Base-by-base conservation (phyloP, 139 green algal species). In the Gonium pectorale region DNA sequence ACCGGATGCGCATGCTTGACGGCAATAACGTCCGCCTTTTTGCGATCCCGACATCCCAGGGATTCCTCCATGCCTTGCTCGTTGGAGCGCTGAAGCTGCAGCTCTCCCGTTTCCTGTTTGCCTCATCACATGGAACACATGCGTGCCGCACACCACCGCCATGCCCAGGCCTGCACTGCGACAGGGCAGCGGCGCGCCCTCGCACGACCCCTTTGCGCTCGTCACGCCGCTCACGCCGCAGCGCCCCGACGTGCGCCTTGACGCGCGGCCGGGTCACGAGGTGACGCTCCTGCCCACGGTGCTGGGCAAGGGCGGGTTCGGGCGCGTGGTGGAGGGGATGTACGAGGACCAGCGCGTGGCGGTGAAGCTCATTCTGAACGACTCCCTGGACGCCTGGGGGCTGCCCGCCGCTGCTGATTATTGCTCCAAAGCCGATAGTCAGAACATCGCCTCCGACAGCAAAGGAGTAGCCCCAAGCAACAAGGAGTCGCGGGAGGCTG, bases 241-340 rank as follows among this genome's bases (percentile, higher is more conserved):
- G 15, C 68, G 26, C 37, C 68, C 40, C 11, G 68, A 21, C 7
- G 26, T 77, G 5, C 22, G 26, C 27, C 41, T 77, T 41, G 44
- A 74, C n/a, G 68, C 8, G 3, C n/a, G 5, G 43, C 8, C 29
- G 43, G n/a, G 29, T 68, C 17, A 41, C 29, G 68, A 40, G 68
- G 68, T 77, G 41, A 60, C 27, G 41, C 41, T 77, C n/a, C 68
- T 77, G 44, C 68, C 68, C 4, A 43, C 60, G 43, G 60, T 43
- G 2, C 46, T 64, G 11, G 70, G 70, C 46, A 79, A 64, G 70
- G 70, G 70, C 46, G 11, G 31, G 31, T 66, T 33, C 70, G 70
- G 70, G 15, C n/a, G 49, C 31, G 70, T 79, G n/a, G 70, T 79
- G 46, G 70, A 79, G 70, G 70, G 70, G 70, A 8, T 66, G 70